Conservation (phyloP, 176 grass and related monocot species). For the Cenchrus purpureus region DNA sequence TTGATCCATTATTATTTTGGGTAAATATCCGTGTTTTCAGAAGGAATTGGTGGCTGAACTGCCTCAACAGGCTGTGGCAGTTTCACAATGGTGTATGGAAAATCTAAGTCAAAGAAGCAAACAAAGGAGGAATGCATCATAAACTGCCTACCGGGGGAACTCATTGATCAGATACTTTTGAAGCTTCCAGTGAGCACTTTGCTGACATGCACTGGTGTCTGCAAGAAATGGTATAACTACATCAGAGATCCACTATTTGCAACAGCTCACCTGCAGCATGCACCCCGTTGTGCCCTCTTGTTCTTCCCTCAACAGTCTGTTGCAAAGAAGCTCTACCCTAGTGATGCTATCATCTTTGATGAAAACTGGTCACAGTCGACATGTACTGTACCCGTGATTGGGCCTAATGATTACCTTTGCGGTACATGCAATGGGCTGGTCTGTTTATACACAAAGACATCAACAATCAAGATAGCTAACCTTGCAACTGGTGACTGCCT, state of each 20-base stretch:
- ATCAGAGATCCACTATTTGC: constrained; percentile 23
- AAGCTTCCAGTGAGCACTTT: constrained; percentile 29
- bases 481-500: constrained; percentile 28
- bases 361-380: background rate
- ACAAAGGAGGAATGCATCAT: background rate
- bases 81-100: background rate
- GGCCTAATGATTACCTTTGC: constrained; percentile 17
- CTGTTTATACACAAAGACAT: constrained; percentile 12
- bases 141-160: background rate
- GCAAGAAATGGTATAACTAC: constrained; percentile 6
- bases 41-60: background rate
- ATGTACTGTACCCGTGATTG: background rate
- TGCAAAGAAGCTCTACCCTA: background rate
- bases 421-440: constrained; percentile 15
- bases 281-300: background rate
- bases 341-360: background rate
- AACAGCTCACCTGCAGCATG: background rate
- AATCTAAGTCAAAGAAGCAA: background rate
- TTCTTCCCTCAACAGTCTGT: background rate
- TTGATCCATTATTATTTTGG: background rate
- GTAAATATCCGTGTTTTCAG: background rate
- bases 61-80: background rate
- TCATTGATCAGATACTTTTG: constrained; percentile 22
- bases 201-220: constrained; percentile 22
- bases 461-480: constrained; percentile 29